Evolutionary conservation across 805 yeast species (phyloP).

Genomic region (Sugiyamaella qingdaonensis): DNA sequence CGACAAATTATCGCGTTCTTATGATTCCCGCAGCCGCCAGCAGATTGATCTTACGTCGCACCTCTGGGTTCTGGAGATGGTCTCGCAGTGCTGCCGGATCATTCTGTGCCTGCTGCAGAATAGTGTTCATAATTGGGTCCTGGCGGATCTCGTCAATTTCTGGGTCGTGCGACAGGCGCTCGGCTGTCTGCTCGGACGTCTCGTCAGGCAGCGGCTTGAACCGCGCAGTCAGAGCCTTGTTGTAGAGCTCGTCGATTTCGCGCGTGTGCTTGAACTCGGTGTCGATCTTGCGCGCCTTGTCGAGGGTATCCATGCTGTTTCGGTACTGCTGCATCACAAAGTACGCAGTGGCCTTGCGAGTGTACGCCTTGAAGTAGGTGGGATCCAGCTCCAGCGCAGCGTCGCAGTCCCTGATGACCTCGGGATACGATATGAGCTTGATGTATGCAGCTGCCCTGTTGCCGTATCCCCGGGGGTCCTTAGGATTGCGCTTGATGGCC

Average conservation of each 20-base stretch:
- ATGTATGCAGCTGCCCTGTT: slow-evolving; percentile 97
- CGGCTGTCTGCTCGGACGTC: slow-evolving; percentile 91
- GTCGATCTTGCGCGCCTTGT: slow-evolving; percentile 73
- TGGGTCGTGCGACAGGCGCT: slow-evolving; percentile 88
- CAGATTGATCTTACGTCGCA: slow-evolving; percentile 78
- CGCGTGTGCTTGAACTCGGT: slow-evolving; percentile 50
- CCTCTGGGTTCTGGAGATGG: slow-evolving; percentile 95
- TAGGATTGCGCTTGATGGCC: slow-evolving; percentile 95
- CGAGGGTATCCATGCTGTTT: slow-evolving; percentile 75
- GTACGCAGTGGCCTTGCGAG: slow-evolving; percentile 93
- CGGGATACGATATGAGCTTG: slow-evolving; percentile 95
- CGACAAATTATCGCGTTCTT: slow-evolving; percentile 59
- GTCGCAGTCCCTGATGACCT: slow-evolving; percentile 89
- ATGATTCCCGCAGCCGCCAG: slow-evolving; percentile 96
- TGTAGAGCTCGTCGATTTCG: slow-evolving; percentile 79
- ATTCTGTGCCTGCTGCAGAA: slow-evolving; percentile 86
- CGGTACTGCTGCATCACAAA: slow-evolving; percentile 85
- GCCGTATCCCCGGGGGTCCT: slow-evolving; percentile 93
- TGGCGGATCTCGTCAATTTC: slow-evolving; percentile 84
- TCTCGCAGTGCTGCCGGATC: slow-evolving; percentile 97
- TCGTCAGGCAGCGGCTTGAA: slow-evolving; percentile 78
- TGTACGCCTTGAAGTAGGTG: slow-evolving; percentile 85
- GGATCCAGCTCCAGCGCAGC: slow-evolving; percentile 86
- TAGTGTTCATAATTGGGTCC: slow-evolving; percentile 95
- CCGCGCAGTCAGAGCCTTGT: slow-evolving; percentile 74